These are phyloP conservation scores for Dysphania ambrosioides DNA, from an alignment of 148 eudicot genomes.

Conservation along the genomic window DNA sequence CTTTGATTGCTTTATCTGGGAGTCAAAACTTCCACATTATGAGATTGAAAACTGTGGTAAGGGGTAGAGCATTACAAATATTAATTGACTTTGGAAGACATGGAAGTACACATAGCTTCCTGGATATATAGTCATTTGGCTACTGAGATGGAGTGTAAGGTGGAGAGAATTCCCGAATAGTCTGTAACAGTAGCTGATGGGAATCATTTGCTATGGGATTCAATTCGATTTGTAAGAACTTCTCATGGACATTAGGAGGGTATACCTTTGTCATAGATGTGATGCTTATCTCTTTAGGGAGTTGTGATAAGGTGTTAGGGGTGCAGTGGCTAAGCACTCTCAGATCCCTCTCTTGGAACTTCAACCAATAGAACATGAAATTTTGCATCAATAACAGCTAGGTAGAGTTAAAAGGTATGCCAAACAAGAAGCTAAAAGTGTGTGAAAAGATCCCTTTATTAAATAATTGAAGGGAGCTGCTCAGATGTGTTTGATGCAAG, in stretches of 20 bases:
- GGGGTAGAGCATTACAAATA: no score
- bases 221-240: neutral
- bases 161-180: neutral
- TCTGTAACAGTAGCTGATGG: neutral
- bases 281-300: neutral
- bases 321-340: no score
- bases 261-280: neutral
- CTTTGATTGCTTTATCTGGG: neutral
- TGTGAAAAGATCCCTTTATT: neutral
- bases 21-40: neutral
- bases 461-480: neutral
- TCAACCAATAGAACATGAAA: no score
- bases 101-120: neutral
- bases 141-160: neutral
- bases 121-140: neutral
- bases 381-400: no score
- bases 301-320: no score
- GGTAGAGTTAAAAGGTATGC: neutral
- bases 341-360: no score
- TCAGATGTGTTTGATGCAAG: neutral
- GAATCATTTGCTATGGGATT: neutral
- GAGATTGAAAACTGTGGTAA: neutral
- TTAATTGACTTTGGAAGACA: no score
- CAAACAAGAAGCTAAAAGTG: neutral
- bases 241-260: neutral